Evolutionary conservation across 257 asterid species (phyloP).

Genomic region (Solanum rostratum): DNA sequence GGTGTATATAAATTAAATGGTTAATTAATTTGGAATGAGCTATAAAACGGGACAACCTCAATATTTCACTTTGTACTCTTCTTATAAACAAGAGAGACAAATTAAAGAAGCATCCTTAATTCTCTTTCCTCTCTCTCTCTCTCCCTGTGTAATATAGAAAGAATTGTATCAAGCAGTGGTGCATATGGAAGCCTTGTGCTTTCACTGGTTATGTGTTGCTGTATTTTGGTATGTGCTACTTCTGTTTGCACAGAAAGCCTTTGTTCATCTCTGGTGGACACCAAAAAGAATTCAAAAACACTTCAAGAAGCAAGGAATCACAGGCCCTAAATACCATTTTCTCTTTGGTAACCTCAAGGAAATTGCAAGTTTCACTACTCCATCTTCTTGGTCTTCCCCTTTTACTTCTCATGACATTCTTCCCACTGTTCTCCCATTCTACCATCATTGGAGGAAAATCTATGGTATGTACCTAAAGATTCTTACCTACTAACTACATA

Average conservation of each 20-base stretch:
- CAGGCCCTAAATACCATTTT: slow-evolving; percentile 68
- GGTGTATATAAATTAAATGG: neutral
- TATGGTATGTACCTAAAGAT: slow-evolving; percentile 37
- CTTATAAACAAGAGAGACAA: neutral
- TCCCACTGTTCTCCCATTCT: slow-evolving; percentile 84
- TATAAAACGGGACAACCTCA: neutral
- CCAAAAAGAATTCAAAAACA: slow-evolving; percentile 57
- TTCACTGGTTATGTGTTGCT: slow-evolving; percentile 26
- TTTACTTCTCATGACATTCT: slow-evolving; percentile 67
- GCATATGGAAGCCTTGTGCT: slow-evolving; percentile 19
- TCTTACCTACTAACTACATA: neutral
- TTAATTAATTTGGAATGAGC: neutral
- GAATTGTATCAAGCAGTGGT: neutral
- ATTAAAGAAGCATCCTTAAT: neutral
- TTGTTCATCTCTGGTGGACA: slow-evolving; percentile 63
- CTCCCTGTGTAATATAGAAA: neutral
- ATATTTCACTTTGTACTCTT: neutral
- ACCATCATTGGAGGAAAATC: slow-evolving; percentile 86
- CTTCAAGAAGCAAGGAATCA: slow-evolving; percentile 70
- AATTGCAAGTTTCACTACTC: slow-evolving; percentile 43
- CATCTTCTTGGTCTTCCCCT: slow-evolving; percentile 42
- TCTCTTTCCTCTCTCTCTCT: neutral
- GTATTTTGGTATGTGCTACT: slow-evolving; percentile 35
- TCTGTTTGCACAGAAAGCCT: slow-evolving; percentile 17
- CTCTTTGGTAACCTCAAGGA: slow-evolving; percentile 82